Evolutionary conservation across 2,329 filamentous ascomycete genomes (phyloP), one percentile per base, ranked within the genome.

Genomic region (Apiospora malaysiana): DNA sequence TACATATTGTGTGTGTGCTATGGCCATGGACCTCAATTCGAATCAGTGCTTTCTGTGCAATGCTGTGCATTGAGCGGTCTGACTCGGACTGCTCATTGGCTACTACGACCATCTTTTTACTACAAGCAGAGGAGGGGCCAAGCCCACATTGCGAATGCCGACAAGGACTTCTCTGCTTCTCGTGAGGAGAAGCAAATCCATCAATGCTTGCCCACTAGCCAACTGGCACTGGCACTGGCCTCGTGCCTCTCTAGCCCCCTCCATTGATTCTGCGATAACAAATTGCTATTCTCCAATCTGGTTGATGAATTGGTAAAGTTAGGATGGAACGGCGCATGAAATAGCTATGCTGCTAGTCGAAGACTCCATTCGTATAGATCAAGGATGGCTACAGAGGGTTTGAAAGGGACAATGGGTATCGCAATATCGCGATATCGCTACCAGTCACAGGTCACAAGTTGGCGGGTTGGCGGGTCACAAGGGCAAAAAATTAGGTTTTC

Each of bases 101-200:
- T 63, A 63, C 56, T 14, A 18, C 10, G 32, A 63, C 56, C 40
- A 37, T 7, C 32, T 32, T 59, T 21, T 59, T 32, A 7, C 27
- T 21, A 25, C 9, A 25, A 51, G 32, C 27, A n/a, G 51, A 27
- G 16, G 32, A 18, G 49, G 51, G 27, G 51, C 51, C 27, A 37
- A 40, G 32, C 56, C 56, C 56, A 63, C 56, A 63, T 23, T 63
- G 56, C 32, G 27, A 63, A 63, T 40, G 32, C 51, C 51, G 27
- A 59, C 32, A 37, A 59, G 9, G 51, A 59, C 51, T n/a, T n/a
- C 21, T 59, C 7, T 32, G 51, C n/a, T n/a, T n/a, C n/a, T n/a
- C n/a, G 27, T 9, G 32, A 59, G 51, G 27, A 59, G 32, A 59
- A 59, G 51, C 51, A 59, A 59, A 59, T 21, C 27, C 27, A 59